Evolutionary conservation across 805 yeast species (phyloP), one percentile per base, ranked within the genome.

Genomic region (Sungouiella blattae): DNA sequence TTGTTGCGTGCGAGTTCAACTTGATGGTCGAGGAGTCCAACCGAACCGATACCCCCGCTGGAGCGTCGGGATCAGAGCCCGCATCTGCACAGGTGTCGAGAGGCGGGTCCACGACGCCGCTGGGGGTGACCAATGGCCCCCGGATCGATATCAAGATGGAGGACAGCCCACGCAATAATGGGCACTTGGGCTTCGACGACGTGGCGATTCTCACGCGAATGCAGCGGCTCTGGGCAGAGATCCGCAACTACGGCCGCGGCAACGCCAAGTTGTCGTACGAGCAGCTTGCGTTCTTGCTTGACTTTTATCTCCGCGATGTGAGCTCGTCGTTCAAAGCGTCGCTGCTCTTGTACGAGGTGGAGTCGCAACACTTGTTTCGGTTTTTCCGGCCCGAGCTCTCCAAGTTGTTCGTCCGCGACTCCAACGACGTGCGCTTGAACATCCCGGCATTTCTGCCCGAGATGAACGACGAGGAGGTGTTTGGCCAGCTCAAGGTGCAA

Each of bases 1-100:
- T 67, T 2, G 55, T 65, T 23, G 68, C 60, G 33, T 64, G 66
- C 36, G 70, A 63, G 42, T 55, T 65, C 40, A 59, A 61, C 39
- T 50, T 60, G 27, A 55, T 64, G 65, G 50, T 49, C 14, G 65
- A 61, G 18, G 57, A 54, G 25, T 35, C 43, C 8, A 37, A 39
- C 17, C 30, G n/a, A 8, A 13, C 28, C 5, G 23, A 25, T 11
- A 29, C 27, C 7, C 28, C 36, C 7, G 27, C 28, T 9, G 21
- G 26, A n/a, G 22, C 22, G 22, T 20, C 22, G 8, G 22, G 22
- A 20, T 9, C 6, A 9, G 22, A 20, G 8, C 22, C 22, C 22
- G 9, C 6, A 6, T 20, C 22, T 6, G 22, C 8, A 6, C 22
- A 20, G 22, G 22, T 9, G 9, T 20, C 22, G 9, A 6, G 28